A percentile compares a stretch with the other conserved stretches of the same genome.
These are phyloP conservation scores for Mikania micrantha DNA, from an alignment of 129 eudicot genomes.

Conservation along the genomic window DNA sequence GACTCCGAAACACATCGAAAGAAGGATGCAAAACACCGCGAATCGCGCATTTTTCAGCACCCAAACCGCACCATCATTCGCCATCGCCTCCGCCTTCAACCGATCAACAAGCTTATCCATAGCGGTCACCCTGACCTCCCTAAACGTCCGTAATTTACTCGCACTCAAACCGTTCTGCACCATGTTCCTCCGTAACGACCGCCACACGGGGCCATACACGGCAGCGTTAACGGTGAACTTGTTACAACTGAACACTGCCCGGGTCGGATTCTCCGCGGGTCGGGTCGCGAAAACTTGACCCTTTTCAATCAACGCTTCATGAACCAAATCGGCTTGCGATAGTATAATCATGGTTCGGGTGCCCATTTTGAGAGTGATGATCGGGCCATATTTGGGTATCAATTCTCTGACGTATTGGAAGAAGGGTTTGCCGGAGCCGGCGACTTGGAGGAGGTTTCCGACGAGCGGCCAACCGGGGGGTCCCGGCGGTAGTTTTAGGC, in stretches of 20 bases:
- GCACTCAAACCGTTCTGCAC: conserved; percentile 73
- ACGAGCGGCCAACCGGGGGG: conserved; percentile 93
- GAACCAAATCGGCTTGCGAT: conserved; percentile 46
- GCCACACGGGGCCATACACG: conserved; percentile 75
- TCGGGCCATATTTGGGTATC: conserved; percentile 62
- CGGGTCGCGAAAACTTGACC: conserved; percentile 70
- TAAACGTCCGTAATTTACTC: conserved; percentile 42
- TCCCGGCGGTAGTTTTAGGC: conserved; percentile 67
- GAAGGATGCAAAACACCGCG: conserved; percentile 70
- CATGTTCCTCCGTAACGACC: conserved; percentile 83
- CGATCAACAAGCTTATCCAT: conserved; percentile 61
- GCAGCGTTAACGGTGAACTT: conserved; percentile 88
- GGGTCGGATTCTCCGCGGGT: conserved; percentile 76
- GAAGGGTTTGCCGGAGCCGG: conserved; percentile 74
- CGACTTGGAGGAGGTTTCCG: conserved; percentile 82
- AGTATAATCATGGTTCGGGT: conserved; percentile 66
- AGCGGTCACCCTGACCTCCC: conserved; percentile 31
- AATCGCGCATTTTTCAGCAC: conserved; percentile 69
- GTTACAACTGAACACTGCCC: conserved; percentile 72
- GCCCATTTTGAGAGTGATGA: conserved; percentile 76
- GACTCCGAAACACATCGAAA: conserved; percentile 80
- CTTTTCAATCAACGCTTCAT: conserved; percentile 59
- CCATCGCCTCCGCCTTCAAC: conserved; percentile 45
- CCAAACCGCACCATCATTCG: conserved; percentile 54
- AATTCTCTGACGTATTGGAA: conserved; percentile 58